Base-by-base conservation (phyloP, 345 rosid species). In the Raphanus sativus region DNA sequence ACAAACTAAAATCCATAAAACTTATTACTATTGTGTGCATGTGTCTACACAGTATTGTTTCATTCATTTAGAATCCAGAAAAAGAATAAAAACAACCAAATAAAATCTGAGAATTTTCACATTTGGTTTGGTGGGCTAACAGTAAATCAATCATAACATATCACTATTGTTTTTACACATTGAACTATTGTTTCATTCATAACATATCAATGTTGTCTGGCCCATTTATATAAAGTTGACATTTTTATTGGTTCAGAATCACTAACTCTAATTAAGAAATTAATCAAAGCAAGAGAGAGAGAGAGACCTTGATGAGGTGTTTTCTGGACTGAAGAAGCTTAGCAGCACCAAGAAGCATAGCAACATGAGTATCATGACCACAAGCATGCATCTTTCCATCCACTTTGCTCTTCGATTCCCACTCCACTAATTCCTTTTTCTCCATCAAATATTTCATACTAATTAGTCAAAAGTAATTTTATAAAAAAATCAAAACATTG, bases 271-370 rank as follows among this genome's bases (percentile, higher is more conserved):
- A 21, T 21, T 21, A 21, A 21, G 21, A 21, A 21, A 21, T 21
- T 21, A 21, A 21, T 21, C 21, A 21, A 21, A 21, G 21, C 21
- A 21, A 21, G 21, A 48, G 16, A 29, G 5, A 4, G 68, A 68
- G 63, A 69, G 5, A 67, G 68, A 88, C 93, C 92, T 89, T 86
- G 60, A 89, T 40, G 24, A 70, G 64, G 40, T 87, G 76, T 72
- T 52, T 83, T 21, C 74, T 87, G 9, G 69, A 68, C 9, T 85
- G 86, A 55, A 89, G 91, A 75, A 88, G 82, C 72, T 84, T 89
- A 65, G 97, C 93, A 16, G 95, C 95, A 32, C 90, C 97, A 55
- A 89, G 90, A 17, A 91, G 85, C 91, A 88, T 88, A 54, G 95
- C 87, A 5, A 87, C 91, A 67, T 91, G 93, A 79, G 89, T 73